Conservation (phyloP, 176 grass and related monocot genomes). For the Oryza brachyantha region DNA sequence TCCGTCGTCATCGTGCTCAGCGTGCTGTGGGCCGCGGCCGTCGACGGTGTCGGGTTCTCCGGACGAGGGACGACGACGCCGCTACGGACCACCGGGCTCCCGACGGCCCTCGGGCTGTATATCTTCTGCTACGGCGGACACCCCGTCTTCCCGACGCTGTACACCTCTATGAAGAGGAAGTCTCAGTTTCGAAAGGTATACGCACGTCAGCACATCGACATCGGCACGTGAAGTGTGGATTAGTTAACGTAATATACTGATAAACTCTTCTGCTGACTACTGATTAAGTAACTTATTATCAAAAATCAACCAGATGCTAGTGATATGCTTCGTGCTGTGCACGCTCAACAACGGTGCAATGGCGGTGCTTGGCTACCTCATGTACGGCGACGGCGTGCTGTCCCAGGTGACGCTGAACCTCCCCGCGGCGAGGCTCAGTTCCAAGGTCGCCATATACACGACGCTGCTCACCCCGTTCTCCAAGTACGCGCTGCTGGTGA, state of each 20-base stretch:
- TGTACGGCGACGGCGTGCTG: slow-evolving; percentile 57
- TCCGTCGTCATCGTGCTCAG: slow-evolving; percentile 40
- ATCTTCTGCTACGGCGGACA: slow-evolving; percentile 59
- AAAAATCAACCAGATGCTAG: slow-evolving; percentile 35
- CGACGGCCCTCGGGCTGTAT: slow-evolving; percentile 47
- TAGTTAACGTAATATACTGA: background rate
- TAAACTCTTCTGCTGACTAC: too few species aligned
- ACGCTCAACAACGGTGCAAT: slow-evolving; percentile 58
- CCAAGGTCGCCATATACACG: slow-evolving; percentile 55
- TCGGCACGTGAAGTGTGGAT: background rate
- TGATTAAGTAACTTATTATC: too few species aligned
- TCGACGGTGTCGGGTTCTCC: slow-evolving; percentile 50
- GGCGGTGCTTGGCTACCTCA: slow-evolving; percentile 76
- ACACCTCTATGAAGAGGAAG: slow-evolving; percentile 54
- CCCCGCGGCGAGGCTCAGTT: slow-evolving; percentile 37
- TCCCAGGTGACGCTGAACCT: slow-evolving; percentile 79
- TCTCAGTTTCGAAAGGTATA: slow-evolving; percentile 58
- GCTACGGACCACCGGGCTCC: slow-evolving; percentile 36
- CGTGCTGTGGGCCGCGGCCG: slow-evolving; percentile 47
- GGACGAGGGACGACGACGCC: slow-evolving; percentile 25
- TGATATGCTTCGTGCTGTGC: slow-evolving; percentile 51
- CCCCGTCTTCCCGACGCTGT: slow-evolving; percentile 59
- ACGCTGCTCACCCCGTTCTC: slow-evolving; percentile 46
- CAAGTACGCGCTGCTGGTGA: slow-evolving; percentile 56
- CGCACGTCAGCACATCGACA: too few species aligned